phyloP scores from a whole-genome alignment of 495 filamentous ascomycete species.

The Podospora pseudopauciseta region DNA sequence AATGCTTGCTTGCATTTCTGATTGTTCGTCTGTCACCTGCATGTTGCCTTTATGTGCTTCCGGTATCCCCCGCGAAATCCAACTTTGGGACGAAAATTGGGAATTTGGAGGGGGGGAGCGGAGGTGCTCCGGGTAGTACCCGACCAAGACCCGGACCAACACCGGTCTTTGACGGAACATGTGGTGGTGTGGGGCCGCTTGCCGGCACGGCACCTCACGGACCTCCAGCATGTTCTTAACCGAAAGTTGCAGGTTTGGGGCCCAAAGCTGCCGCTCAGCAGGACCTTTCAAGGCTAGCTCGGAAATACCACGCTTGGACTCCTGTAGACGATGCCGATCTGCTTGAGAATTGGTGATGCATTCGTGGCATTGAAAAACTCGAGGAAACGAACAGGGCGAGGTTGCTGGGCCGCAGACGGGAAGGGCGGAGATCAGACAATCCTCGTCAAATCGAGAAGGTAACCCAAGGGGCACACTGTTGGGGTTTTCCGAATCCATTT shows the following conservation, averaged over 20 bases:
- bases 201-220: background rate
- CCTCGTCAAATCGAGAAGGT: conserved; percentile 12
- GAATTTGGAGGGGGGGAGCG: background rate
- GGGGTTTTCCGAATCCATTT: background rate
- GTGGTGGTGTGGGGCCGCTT: conserved; percentile 15
- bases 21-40: background rate
- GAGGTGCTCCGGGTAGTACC: background rate
- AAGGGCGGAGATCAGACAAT: conserved; percentile 25
- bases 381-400: conserved; percentile 5
- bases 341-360: background rate
- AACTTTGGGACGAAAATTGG: conserved; percentile 16
- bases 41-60: conserved; percentile 8
- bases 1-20: background rate
- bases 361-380: background rate
- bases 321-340: conserved; percentile 14
- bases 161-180: conserved; percentile 5
- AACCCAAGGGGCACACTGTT: background rate
- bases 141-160: background rate
- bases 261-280: background rate
- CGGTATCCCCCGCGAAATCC: conserved; percentile 14
- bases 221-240: background rate
- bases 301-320: background rate
- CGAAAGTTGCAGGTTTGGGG: conserved; percentile 8
- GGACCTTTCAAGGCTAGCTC: background rate
- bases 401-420: conserved; percentile 23